Conservation (phyloP, 139 green algal genomes). For the Gonium pectorale region DNA sequence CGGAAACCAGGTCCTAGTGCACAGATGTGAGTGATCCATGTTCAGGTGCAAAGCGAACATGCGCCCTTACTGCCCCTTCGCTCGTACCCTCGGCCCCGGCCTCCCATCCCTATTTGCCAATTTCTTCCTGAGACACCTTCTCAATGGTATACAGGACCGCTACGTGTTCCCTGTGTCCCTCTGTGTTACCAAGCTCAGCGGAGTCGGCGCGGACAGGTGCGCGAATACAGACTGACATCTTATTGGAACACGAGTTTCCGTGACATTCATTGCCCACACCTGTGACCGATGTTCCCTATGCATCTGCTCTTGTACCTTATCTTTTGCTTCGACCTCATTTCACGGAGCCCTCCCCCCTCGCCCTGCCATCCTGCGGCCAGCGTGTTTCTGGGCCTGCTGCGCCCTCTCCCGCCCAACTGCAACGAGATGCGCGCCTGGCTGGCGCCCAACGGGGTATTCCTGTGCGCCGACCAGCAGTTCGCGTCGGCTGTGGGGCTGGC, state of each 20-base stretch:
- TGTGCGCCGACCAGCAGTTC: constrained; percentile 32
- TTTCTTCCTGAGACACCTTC: no score
- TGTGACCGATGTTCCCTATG: neutral
- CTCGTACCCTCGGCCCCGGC: no score
- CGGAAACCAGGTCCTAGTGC: neutral
- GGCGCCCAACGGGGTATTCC: neutral
- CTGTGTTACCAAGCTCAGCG: constrained; percentile 53
- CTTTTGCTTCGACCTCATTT: neutral
- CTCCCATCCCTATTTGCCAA: no score
- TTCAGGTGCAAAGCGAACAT: no score
- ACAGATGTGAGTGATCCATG: no score
- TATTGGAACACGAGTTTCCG: no score
- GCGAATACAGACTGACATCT: neutral
- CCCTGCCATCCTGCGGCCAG: neutral
- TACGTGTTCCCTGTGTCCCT: constrained; percentile 47
- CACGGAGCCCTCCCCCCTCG: neutral
- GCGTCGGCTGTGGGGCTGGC: neutral
- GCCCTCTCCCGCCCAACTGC: neutral
- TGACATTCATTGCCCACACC: neutral
- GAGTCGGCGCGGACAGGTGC: constrained; percentile 34
- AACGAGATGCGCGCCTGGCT: constrained; percentile 11
- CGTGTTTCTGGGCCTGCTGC: constrained; percentile 45
- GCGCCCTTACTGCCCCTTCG: no score
- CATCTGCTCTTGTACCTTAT: no score
- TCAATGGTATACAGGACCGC: constrained; percentile 44